Conservation (phyloP, 2,329 filamentous ascomycete species). For the Fonsecaea monophora region DNA sequence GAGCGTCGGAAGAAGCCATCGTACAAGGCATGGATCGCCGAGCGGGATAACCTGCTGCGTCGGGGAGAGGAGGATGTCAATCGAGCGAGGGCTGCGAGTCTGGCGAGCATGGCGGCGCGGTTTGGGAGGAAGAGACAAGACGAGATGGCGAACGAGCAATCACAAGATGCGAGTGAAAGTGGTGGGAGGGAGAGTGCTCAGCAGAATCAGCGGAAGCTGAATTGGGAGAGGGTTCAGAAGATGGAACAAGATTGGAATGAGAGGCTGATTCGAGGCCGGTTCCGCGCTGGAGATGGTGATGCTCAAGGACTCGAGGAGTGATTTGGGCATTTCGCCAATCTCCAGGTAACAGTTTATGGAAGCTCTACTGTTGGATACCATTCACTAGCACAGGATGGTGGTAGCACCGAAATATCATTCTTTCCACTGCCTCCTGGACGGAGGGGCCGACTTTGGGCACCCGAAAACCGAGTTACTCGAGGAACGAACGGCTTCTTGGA, state of each 20-base stretch:
- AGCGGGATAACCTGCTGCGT: slow-evolving; percentile 14
- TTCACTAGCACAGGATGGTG: too few relatives aligned
- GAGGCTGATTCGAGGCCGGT: slow-evolving; percentile 10
- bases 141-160: neutral
- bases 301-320: neutral
- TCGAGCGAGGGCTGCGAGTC: slow-evolving; percentile 8
- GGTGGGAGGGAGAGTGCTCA: neutral
- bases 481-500: neutral
- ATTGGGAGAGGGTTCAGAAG: slow-evolving; percentile 11
- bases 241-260: slow-evolving; percentile 21
- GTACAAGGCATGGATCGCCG: slow-evolving; percentile 15
- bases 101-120: slow-evolving; percentile 14
- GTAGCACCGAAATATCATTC: neutral
- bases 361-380: too few relatives aligned
- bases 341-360: neutral
- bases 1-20: slow-evolving; percentile 7
- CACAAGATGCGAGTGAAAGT: neutral
- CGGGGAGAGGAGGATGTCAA: slow-evolving; percentile 19
- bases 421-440: neutral
- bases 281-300: neutral
- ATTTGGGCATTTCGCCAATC: neutral
- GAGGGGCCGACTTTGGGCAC: neutral
- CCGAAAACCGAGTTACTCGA: neutral
- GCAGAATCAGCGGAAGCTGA: neutral
- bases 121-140: slow-evolving; percentile 15